Percentiles rank a stretch among this genome's conserved stretches.
Evolutionary conservation across 2,329 filamentous ascomycete species (phyloP).

Genomic region (Trichocomaceae sp.): DNA sequence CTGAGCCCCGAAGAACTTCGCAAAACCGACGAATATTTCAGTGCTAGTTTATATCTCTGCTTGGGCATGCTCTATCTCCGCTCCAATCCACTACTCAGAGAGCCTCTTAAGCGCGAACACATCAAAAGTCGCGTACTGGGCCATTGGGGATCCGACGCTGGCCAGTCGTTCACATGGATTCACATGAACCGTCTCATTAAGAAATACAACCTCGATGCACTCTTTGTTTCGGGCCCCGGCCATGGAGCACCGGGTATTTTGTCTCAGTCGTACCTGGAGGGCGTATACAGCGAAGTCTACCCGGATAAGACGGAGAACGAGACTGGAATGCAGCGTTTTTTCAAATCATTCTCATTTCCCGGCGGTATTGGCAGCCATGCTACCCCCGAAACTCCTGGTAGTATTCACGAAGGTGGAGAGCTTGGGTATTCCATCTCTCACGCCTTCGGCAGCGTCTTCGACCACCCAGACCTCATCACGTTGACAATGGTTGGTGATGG

Average conservation of each 20-base stretch:
- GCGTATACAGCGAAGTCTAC: slow-evolving; percentile 70
- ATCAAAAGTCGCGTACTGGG: slow-evolving; percentile 68
- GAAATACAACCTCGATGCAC: slow-evolving; percentile 65
- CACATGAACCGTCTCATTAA: slow-evolving; percentile 78
- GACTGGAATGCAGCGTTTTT: slow-evolving; percentile 66
- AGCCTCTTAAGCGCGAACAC: slow-evolving; percentile 62
- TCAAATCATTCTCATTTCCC: slow-evolving; percentile 78
- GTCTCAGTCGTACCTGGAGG: slow-evolving; percentile 70
- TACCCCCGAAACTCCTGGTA: slow-evolving; percentile 71
- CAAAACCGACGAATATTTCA: slow-evolving; percentile 66
- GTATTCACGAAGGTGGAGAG: slow-evolving; percentile 72
- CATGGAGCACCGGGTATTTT: slow-evolving; percentile 72
- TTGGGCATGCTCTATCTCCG: slow-evolving; percentile 75
- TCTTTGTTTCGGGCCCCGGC: slow-evolving; percentile 70
- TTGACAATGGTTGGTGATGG: slow-evolving; percentile 74
- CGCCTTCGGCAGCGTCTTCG: slow-evolving; percentile 70
- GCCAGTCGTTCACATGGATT: slow-evolving; percentile 74
- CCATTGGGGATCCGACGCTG: slow-evolving; percentile 74
- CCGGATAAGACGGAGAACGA: slow-evolving; percentile 63
- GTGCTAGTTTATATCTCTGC: slow-evolving; percentile 66
- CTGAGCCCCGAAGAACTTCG: slow-evolving; percentile 60
- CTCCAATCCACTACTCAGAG: slow-evolving; percentile 64
- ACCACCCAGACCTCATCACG: slow-evolving; percentile 67
- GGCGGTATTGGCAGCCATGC: slow-evolving; percentile 72
- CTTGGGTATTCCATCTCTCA: slow-evolving; percentile 76